Evolutionary conservation across 495 filamentous ascomycete species (phyloP).

Genomic region (Penicillium subrubescens): DNA sequence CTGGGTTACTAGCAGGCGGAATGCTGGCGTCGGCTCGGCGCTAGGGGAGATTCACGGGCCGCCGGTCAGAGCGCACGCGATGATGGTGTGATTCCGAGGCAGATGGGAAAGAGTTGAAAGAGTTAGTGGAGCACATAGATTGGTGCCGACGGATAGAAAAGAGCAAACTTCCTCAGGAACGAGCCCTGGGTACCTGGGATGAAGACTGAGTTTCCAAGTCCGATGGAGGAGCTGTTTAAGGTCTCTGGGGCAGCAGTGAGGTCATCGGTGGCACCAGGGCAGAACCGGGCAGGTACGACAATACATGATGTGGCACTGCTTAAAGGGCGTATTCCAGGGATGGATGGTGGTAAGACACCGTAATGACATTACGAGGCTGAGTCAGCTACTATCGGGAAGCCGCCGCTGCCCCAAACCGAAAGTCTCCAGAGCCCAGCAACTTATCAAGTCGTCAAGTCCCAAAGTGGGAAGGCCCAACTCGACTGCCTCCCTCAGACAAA

Average conservation of each 20-base stretch:
- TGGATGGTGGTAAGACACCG: not conserved
- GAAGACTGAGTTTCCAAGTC: conserved; percentile 1
- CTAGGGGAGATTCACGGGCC: conserved; percentile 28
- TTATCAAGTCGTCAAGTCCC: not conserved
- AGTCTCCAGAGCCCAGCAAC: not conserved
- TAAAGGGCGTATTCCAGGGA: not conserved
- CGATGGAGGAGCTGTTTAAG: not conserved
- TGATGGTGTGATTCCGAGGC: conserved; percentile 12
- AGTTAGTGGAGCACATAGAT: not conserved
- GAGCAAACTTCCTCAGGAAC: conserved; percentile 8
- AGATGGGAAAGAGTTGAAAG: not conserved
- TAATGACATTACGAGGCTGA: not conserved
- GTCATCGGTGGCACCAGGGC: conserved; percentile 29
- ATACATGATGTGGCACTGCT: not conserved
- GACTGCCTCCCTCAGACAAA: not conserved
- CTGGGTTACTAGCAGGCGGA: conserved; percentile 14
- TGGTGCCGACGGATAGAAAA: not conserved
- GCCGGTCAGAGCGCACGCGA: conserved; percentile 15
- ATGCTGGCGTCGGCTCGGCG: conserved; percentile 35
- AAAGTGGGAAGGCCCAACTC: conserved; percentile 11
- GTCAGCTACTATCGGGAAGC: conserved; percentile 2
- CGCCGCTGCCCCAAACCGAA: not conserved
- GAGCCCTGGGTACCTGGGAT: conserved; percentile 1
- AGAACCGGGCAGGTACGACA: conserved; percentile 6
- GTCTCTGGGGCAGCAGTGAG: conserved; percentile 21